Base-by-base conservation (phyloP, 345 rosid genomes). In the Lagerstroemia speciosa region DNA sequence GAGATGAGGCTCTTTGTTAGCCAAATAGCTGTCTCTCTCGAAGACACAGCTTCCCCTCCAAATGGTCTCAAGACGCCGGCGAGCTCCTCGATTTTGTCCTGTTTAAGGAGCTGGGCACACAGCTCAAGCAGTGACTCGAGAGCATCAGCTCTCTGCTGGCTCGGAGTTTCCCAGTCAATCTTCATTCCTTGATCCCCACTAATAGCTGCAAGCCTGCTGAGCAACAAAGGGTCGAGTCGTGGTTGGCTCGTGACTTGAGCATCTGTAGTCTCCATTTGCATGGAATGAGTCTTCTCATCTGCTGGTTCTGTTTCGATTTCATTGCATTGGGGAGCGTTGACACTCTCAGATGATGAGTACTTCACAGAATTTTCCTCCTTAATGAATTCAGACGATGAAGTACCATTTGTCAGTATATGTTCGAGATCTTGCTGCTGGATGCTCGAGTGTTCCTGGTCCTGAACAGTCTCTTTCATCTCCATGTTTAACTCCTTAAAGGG, bases 21-120 rank as follows among this genome's bases (percentile, higher is more conserved):
- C 97, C 93, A 94, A 67, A 94, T 94, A 30, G 99, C 99, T 26
- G 99, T 94, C 77, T 94, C 99, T 71, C 97, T 89, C 0, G 99
- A 93, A 5, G 99, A 94, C 7, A 90, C 96, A 14, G 77, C 77
- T 72, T 94, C 99, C 74, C 88, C 96, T 3, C 98, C 98, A 50
- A 94, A 94, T 33, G 99, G 99, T 71, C 84, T 84, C 40, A 91
- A 87, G 74, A 94, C 88, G 61, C 98, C 96, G 15, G 95, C 73
- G 61, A 94, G 97, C 70, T 94, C 99, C 17, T 91, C 91, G 15
- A 82, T 74, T 70, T 91, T 91, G 55, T 91, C 96, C 65, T 91
- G 93, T 82, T 87, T 91, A 58, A 94, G 92, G 48, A 94, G 83
- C 83, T 83, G 75, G 6, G 98, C 99, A 48, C 99, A 91, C 50